These are phyloP conservation scores for Russula olivacea DNA, from an alignment of 768 basidiomycete species.

Conservation along the genomic window DNA sequence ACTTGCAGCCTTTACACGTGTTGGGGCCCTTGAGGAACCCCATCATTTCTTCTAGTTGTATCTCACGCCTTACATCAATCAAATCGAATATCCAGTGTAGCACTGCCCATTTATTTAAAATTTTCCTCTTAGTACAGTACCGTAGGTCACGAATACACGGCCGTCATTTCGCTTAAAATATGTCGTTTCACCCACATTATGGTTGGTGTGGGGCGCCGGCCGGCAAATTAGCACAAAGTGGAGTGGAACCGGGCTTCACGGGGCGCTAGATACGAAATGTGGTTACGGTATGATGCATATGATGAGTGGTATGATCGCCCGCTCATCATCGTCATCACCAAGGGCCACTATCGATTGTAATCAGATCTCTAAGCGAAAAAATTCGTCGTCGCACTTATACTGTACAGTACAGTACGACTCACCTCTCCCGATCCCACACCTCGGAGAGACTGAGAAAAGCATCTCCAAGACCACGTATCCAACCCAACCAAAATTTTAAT, in stretches of 20 bases:
- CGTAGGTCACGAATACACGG: conserved; percentile 20
- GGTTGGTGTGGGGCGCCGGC: neutral
- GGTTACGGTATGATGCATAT: neutral
- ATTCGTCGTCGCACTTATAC: neutral
- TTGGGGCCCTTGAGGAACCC: neutral
- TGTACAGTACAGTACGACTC: neutral
- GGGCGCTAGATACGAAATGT: neutral
- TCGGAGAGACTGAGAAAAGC: too few relatives aligned
- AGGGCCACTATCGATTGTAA: conserved; percentile 11
- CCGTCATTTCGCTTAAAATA: conserved; percentile 5
- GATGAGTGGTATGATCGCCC: too few relatives aligned
- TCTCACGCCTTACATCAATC: conserved; percentile 11
- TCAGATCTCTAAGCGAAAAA: neutral
- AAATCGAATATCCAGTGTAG: conserved; percentile 23
- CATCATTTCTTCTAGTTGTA: conserved; percentile 19
- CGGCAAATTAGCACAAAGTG: too few relatives aligned
- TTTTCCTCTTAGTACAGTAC: conserved; percentile 11
- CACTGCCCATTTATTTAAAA: conserved; percentile 22
- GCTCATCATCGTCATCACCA: neutral
- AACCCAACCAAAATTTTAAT: neutral
- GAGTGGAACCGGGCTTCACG: neutral
- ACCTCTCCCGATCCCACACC: neutral
- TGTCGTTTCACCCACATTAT: neutral
- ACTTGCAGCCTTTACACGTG: conserved; percentile 5
- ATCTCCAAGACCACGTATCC: neutral